These are phyloP conservation scores for Rasamsonia emersonii DNA, from an alignment of 2,329 filamentous ascomycete species.

Conservation along the genomic window DNA sequence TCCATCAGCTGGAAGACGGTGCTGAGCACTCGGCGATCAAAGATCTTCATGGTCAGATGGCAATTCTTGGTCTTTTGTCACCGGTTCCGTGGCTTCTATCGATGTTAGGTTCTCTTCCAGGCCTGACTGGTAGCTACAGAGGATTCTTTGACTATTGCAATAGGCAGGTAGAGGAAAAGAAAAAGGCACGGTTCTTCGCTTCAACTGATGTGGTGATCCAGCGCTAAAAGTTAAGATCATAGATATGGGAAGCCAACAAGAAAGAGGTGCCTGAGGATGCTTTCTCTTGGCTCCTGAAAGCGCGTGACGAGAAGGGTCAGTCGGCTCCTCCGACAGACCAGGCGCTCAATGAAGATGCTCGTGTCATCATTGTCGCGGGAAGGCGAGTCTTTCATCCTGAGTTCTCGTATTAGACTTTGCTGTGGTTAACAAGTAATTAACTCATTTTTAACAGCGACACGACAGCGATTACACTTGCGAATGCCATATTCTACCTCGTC, in stretches of 20 bases:
- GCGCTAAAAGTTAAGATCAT: background rate
- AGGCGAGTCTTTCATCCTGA: slow-evolving; percentile 2
- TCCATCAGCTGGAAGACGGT: slow-evolving; percentile 14
- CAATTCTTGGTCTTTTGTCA: slow-evolving; percentile 21
- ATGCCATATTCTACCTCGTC: slow-evolving; percentile 25
- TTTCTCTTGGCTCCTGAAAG: slow-evolving; percentile 14
- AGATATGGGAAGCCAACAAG: slow-evolving; percentile 18
- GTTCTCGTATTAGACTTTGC: background rate
- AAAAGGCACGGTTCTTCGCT: slow-evolving; percentile 13
- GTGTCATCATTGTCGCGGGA: slow-evolving; percentile 11
- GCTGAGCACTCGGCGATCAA: slow-evolving; percentile 24
- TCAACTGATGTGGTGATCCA: background rate
- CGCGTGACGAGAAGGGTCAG: slow-evolving; percentile 8
- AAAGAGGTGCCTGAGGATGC: slow-evolving; percentile 15
- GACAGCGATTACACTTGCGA: slow-evolving; percentile 22
- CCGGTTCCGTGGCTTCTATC: slow-evolving; percentile 19
- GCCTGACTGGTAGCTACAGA: slow-evolving; percentile 4
- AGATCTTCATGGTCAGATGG: slow-evolving; percentile 28
- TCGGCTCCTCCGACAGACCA: slow-evolving; percentile 8
- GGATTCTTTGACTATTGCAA: slow-evolving; percentile 16
- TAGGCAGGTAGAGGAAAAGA: slow-evolving; percentile 22
- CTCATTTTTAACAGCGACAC: slow-evolving; percentile 23
- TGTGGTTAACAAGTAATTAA: background rate
- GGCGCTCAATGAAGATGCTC: slow-evolving; percentile 11
- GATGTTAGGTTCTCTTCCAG: slow-evolving; percentile 7